A percentile compares a stretch with the other conserved stretches of the same genome.
Conservation (phyloP, 2,329 filamentous ascomycete species). For the Colletotrichum paranaense region DNA sequence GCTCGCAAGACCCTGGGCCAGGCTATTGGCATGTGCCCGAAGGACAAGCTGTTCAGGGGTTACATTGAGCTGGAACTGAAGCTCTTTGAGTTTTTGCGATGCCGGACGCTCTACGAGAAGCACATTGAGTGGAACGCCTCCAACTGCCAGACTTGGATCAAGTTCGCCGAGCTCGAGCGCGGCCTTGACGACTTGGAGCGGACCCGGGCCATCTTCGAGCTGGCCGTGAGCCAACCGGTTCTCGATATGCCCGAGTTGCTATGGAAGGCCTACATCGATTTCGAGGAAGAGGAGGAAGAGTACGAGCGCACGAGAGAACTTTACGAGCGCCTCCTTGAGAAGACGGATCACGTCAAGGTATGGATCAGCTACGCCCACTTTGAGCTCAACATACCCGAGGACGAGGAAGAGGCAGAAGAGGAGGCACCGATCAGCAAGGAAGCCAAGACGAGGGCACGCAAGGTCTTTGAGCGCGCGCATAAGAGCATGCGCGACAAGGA, state of each 20-base stretch:
- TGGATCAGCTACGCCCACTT: slow-evolving; percentile 99
- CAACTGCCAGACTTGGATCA: slow-evolving; percentile 95
- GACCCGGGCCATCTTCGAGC: slow-evolving; percentile 89
- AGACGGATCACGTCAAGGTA: slow-evolving; percentile 99
- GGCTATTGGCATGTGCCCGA: slow-evolving; percentile 93
- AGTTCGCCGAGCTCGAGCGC: slow-evolving; percentile 92
- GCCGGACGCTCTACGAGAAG: slow-evolving; percentile 92
- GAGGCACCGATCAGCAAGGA: slow-evolving; percentile 81
- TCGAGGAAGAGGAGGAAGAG: slow-evolving; percentile 95
- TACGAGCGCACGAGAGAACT: slow-evolving; percentile 84
- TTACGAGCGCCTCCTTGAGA: slow-evolving; percentile 91
- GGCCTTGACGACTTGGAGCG: slow-evolving; percentile 91
- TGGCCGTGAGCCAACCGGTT: slow-evolving; percentile 83
- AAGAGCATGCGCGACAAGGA: slow-evolving; percentile 89
- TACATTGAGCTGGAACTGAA: slow-evolving; percentile 95
- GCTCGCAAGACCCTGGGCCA: slow-evolving; percentile 91
- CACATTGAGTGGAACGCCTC: slow-evolving; percentile 91
- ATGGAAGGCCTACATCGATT: slow-evolving; percentile 99
- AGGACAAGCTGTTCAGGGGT: slow-evolving; percentile 93
- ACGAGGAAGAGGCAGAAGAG: slow-evolving; percentile 70
- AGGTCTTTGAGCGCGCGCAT: slow-evolving; percentile 87
- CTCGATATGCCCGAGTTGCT: slow-evolving; percentile 98
- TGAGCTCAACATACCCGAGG: slow-evolving; percentile 92
- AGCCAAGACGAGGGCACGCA: slow-evolving; percentile 84
- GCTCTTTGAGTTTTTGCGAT: slow-evolving; percentile 92